Evolutionary conservation across 2,329 filamentous ascomycete genomes (phyloP).

Genomic region (Penicillium expansum): DNA sequence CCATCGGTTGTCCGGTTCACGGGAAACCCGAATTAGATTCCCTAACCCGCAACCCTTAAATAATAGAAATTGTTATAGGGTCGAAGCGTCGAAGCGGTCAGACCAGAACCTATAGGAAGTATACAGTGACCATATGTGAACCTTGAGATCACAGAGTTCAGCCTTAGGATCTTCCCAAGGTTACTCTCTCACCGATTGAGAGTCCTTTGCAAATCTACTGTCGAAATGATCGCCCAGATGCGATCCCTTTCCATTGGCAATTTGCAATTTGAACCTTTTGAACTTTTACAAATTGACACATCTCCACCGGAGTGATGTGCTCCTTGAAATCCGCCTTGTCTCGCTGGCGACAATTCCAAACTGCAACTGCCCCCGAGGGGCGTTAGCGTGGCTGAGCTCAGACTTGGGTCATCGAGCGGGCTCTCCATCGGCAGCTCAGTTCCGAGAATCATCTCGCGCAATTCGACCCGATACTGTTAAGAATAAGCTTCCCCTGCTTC

Average conservation of each 20-base stretch:
- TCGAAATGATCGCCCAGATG: background rate
- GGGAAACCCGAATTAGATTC: background rate
- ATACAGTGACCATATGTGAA: background rate
- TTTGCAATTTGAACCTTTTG: background rate
- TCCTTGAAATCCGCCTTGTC: background rate
- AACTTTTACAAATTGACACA: background rate
- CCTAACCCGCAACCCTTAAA: background rate
- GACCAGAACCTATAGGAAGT: slow-evolving; percentile 8
- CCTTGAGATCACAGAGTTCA: slow-evolving; percentile 19
- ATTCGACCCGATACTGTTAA: background rate
- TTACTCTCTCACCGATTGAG: slow-evolving; percentile 6
- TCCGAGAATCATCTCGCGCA: slow-evolving; percentile 6
- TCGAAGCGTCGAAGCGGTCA: slow-evolving; percentile 18
- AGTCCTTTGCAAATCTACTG: background rate
- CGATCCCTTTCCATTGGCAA: background rate
- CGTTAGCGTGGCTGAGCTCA: slow-evolving; percentile 23
- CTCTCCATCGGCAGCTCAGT: slow-evolving; percentile 1
- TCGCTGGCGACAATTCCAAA: background rate
- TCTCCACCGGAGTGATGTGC: background rate
- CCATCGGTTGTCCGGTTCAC: background rate
- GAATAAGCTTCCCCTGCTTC: slow-evolving; percentile 6
- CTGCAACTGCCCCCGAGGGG: slow-evolving; percentile 11
- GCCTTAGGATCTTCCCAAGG: slow-evolving; percentile 20
- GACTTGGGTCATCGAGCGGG: slow-evolving; percentile 7
- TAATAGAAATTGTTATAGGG: background rate